These are phyloP conservation scores for Ceratocystis harringtonii DNA, from an alignment of 2,329 filamentous ascomycete species.

Conservation along the genomic window DNA sequence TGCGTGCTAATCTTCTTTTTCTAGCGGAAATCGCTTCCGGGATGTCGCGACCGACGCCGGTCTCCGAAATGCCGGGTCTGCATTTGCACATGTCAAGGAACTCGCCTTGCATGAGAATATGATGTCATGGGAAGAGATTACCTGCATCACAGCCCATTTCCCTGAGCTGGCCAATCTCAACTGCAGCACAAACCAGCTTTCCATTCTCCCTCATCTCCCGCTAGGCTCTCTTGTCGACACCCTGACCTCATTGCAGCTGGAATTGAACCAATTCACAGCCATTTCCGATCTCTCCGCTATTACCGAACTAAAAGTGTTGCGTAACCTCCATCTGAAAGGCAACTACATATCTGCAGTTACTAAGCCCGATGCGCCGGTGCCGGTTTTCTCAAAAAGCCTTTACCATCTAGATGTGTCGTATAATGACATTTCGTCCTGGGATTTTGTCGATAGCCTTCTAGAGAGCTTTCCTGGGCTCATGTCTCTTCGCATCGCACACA, in stretches of 20 bases:
- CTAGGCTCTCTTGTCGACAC: constrained; percentile 30
- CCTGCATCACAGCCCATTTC: constrained; percentile 39
- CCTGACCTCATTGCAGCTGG: constrained; percentile 50
- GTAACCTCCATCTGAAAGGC: constrained; percentile 56
- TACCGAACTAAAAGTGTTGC: constrained; percentile 34
- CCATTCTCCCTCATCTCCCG: constrained; percentile 32
- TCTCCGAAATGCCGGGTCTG: constrained; percentile 24
- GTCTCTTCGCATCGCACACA: constrained; percentile 67
- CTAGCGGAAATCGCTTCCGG: constrained; percentile 59
- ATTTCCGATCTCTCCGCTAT: constrained; percentile 44
- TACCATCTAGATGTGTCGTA: constrained; percentile 59
- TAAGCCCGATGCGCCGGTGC: constrained; percentile 22
- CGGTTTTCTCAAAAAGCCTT: constrained; percentile 39
- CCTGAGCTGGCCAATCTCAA: constrained; percentile 35
- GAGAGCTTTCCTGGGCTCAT: constrained; percentile 55
- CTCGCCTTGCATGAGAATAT: constrained; percentile 54
- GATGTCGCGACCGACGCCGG: constrained; percentile 26
- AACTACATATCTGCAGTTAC: constrained; percentile 45
- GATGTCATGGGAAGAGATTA: constrained; percentile 50
- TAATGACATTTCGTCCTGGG: constrained; percentile 55
- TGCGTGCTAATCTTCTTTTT: not conserved
- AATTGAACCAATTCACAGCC: constrained; percentile 53
- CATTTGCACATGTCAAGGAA: constrained; percentile 39
- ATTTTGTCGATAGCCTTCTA: constrained; percentile 55
- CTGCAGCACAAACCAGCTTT: constrained; percentile 44